Evolutionary conservation across 257 asterid species (phyloP), one percentile per base, ranked within the genome.

Genomic region (Scutellaria barbata): DNA sequence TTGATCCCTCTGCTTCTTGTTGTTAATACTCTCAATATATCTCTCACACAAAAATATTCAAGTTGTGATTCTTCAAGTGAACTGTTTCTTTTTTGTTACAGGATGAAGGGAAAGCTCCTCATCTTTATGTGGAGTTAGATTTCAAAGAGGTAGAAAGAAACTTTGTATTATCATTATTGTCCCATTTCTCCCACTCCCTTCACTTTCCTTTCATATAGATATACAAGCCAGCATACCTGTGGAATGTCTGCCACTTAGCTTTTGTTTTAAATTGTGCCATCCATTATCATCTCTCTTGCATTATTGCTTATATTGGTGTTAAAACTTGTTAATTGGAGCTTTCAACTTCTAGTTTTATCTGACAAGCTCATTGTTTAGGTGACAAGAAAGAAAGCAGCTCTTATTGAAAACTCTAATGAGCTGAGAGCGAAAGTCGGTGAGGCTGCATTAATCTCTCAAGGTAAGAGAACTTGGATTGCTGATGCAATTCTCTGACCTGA

Each of bases 41-140:
- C 52, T 40, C 55, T 30, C 22, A 30, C 50, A 11, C 57, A 63
- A 47, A 10, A 42, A 43, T 22, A n/a, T 73, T 68, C 47, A 47
- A 55, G 74, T 61, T 43, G 30, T 18, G 65, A 35, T 8, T 25
- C 59, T 53, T 68, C 12, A 59, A 30, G 45, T 10, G 54, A 68
- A 69, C 60, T 57, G 20, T 72, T 71, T 76, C 43, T 33, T 37
- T 22, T 81, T 75, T 74, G 74, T 80, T 84, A 69, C 87, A 95
- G 99, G 98, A 92, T 76, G 99, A 95, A 85, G 95, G 95, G 66
- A 95, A 76, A 87, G 89, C 91, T 2, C 98, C 96, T 65, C 66
- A 85, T 81, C 85, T 87, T 25, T 95, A 85, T 13, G 97, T 95
- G 78, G 99, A 95, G 69, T 80, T 95, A 65, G 99, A 95, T 81